These are phyloP conservation scores for Melaleuca alternifolia DNA, from an alignment of 345 rosid genomes.

Conservation along the genomic window DNA sequence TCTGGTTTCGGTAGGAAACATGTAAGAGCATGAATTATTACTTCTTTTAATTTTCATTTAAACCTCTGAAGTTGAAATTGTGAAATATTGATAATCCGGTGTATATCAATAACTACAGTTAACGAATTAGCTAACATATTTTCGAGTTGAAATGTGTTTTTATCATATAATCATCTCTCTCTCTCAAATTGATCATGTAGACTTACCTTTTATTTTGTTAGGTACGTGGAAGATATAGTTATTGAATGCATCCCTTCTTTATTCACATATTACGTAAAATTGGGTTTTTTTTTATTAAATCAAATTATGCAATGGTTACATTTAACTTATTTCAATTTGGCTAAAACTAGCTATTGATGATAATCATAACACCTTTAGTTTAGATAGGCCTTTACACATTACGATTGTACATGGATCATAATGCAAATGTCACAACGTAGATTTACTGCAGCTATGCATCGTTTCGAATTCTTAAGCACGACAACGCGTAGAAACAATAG, in stretches of 20 bases:
- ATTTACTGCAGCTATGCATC: background rate
- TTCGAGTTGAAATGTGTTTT: background rate
- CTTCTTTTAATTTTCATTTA: background rate
- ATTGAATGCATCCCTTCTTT: too few species aligned
- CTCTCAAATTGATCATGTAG: too few species aligned
- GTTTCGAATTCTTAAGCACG: background rate
- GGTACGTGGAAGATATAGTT: too few species aligned
- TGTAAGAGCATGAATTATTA: background rate
- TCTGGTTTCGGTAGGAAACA: background rate
- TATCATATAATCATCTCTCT: too few species aligned
- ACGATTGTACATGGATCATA: background rate
- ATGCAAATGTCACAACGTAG: accelerated
- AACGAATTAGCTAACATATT: background rate
- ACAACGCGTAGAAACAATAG: background rate
- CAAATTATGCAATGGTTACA: background rate
- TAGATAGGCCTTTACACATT: background rate
- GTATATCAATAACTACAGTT: background rate
- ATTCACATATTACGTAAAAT: background rate
- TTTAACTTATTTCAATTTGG: background rate
- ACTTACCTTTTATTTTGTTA: too few species aligned
- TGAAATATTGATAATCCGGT: background rate
- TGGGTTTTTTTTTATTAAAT: background rate
- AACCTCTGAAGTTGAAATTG: background rate
- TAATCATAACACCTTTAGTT: background rate
- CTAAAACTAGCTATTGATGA: background rate